A percentile compares a stretch with the other conserved stretches of the same genome.
Evolutionary conservation across 2,329 filamentous ascomycete species (phyloP).

Genomic region (Fusarium keratoplasticum): DNA sequence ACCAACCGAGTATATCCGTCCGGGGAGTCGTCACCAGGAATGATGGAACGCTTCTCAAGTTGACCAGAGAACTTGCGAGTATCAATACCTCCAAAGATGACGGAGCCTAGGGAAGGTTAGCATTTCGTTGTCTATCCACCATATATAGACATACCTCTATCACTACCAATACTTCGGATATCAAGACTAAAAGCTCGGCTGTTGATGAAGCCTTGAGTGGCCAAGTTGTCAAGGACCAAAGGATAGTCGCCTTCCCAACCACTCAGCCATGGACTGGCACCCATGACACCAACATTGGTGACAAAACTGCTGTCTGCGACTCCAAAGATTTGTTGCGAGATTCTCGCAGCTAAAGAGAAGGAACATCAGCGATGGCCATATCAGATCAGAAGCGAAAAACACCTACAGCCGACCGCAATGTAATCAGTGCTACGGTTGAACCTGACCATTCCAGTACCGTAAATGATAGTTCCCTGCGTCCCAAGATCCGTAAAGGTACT

Average conservation of each 20-base stretch:
- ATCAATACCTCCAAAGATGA: conserved; percentile 69
- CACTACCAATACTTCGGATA: conserved; percentile 47
- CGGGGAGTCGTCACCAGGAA: conserved; percentile 55
- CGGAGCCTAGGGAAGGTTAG: conserved; percentile 23
- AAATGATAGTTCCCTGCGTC: conserved; percentile 42
- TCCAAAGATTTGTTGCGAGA: conserved; percentile 52
- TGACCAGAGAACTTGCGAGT: conserved; percentile 65
- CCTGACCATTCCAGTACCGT: conserved; percentile 48
- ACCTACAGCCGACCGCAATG: conserved; percentile 49
- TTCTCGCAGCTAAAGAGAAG: conserved; percentile 38
- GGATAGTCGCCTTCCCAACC: conserved; percentile 52
- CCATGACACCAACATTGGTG: conserved; percentile 49
- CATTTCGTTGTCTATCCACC: fast-evolving
- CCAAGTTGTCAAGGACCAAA: conserved; percentile 50
- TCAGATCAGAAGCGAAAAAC: too few species aligned
- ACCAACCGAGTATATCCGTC: conserved; percentile 47
- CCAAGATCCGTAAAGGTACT: conserved; percentile 46
- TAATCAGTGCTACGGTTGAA: conserved; percentile 51
- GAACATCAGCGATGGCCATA: conserved; percentile 1
- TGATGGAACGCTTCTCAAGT: conserved; percentile 67
- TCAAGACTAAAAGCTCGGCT: conserved; percentile 53
- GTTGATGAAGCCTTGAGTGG: conserved; percentile 50
- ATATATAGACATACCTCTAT: conserved; percentile 27
- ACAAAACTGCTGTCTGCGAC: conserved; percentile 48
- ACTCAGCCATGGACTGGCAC: conserved; percentile 48